These are phyloP conservation scores for Saccharum hybrid DNA, from an alignment of 202 grass and related monocot species.

Conservation along the genomic window DNA sequence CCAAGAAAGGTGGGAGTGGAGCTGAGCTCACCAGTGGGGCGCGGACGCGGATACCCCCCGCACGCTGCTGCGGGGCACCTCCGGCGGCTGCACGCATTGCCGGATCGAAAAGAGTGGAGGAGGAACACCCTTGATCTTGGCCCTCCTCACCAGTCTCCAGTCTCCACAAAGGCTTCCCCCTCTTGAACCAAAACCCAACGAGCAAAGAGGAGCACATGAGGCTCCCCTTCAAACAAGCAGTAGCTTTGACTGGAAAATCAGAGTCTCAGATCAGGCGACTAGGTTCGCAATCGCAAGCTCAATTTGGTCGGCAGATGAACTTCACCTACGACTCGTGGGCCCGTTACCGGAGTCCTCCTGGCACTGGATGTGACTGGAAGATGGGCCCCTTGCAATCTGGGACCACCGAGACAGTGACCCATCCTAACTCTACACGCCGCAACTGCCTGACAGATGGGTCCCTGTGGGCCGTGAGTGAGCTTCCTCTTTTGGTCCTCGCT, in stretches of 20 bases:
- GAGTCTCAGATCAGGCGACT: not conserved
- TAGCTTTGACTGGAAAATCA: slow-evolving; percentile 18
- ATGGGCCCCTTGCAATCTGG: not conserved
- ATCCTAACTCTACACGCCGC: not conserved
- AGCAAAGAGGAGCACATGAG: not conserved
- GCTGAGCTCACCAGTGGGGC: slow-evolving; percentile 44
- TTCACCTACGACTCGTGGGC: slow-evolving; percentile 1
- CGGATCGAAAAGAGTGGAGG: slow-evolving; percentile 22
- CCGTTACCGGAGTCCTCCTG: not conserved
- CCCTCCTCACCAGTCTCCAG: not conserved
- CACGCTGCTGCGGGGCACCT: not conserved
- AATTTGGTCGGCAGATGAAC: not conserved
- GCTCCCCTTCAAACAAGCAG: not conserved
- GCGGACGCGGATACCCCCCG: slow-evolving; percentile 38
- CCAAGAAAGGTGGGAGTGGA: not conserved
- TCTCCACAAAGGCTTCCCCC: not conserved
- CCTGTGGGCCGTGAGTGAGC: not conserved
- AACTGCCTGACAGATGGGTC: slow-evolving; percentile 6
- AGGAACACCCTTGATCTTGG: slow-evolving; percentile 8
- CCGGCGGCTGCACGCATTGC: slow-evolving; percentile 33
- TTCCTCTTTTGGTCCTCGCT: slow-evolving; percentile 8
- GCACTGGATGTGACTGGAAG: not conserved
- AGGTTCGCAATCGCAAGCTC: not conserved
- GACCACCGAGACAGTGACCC: not conserved
- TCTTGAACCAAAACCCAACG: slow-evolving; percentile 7